Conservation (phyloP, 345 rosid genomes). For the Corymbia maculata region DNA sequence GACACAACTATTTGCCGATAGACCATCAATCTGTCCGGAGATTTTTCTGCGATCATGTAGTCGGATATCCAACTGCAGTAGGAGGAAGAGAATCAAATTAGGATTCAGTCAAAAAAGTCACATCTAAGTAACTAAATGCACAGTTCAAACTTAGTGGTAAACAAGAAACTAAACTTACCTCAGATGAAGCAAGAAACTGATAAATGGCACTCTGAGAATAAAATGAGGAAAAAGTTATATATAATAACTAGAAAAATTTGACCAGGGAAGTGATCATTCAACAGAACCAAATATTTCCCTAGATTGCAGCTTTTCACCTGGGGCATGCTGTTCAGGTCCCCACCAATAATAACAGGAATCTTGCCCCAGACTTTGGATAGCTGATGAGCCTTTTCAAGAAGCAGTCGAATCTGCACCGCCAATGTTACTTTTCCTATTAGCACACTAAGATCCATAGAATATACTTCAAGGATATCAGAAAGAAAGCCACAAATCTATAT, state of each 20-base stretch:
- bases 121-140: neutral
- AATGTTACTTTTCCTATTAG: neutral
- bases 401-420: slow-evolving; percentile 50
- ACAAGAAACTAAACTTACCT: slow-evolving; percentile 41
- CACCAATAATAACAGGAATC: slow-evolving; percentile 72
- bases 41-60: slow-evolving; percentile 55
- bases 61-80: slow-evolving; percentile 56
- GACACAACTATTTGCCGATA: slow-evolving; percentile 12
- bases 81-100: neutral
- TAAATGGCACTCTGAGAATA: slow-evolving; percentile 74
- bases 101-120: neutral
- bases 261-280: neutral
- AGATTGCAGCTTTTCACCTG: slow-evolving; percentile 30
- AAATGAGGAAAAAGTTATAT: slow-evolving; percentile 6
- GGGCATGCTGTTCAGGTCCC: slow-evolving; percentile 81
- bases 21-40: slow-evolving; percentile 49
- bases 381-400: slow-evolving; percentile 69
- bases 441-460: neutral
- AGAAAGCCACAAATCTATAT: neutral
- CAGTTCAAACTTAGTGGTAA: neutral
- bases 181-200: slow-evolving; percentile 67
- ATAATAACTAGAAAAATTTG: neutral
- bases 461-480: neutral
- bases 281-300: neutral
- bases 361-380: slow-evolving; percentile 73